These are phyloP conservation scores for Copromyces sp. DNA, from an alignment of 495 filamentous ascomycete species.

Conservation along the genomic window DNA sequence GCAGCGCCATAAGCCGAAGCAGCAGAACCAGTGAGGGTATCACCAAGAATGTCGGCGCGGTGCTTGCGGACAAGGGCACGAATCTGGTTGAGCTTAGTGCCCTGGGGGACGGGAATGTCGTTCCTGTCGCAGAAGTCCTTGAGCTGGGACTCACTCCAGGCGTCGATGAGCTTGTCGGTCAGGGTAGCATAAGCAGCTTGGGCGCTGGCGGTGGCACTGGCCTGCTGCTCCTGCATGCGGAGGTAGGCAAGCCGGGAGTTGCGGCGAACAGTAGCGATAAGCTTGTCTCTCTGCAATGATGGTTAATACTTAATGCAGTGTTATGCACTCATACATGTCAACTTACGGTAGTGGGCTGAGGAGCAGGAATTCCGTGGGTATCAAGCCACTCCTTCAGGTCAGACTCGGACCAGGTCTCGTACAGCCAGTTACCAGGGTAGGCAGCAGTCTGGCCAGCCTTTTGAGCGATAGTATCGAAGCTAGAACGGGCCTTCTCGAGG, in stretches of 20 bases:
- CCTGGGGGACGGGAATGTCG: slow-evolving; percentile 79
- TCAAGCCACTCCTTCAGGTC: slow-evolving; percentile 70
- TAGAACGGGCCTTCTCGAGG: slow-evolving; percentile 64
- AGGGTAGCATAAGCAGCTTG: slow-evolving; percentile 58
- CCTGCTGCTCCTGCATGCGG: slow-evolving; percentile 46
- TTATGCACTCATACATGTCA: neutral
- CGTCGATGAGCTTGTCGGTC: slow-evolving; percentile 73
- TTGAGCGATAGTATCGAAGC: slow-evolving; percentile 71
- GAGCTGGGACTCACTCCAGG: slow-evolving; percentile 78
- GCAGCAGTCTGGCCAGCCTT: slow-evolving; percentile 69
- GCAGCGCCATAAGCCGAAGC: slow-evolving; percentile 66
- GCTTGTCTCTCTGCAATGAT: slow-evolving; percentile 55
- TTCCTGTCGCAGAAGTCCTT: slow-evolving; percentile 93
- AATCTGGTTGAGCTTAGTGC: slow-evolving; percentile 79
- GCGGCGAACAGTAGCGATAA: slow-evolving; percentile 82
- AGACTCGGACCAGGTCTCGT: slow-evolving; percentile 64
- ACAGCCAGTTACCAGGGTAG: slow-evolving; percentile 97
- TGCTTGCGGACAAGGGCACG: slow-evolving; percentile 86
- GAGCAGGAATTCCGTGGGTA: slow-evolving; percentile 75
- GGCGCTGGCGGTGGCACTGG: slow-evolving; percentile 55
- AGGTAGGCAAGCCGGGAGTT: slow-evolving; percentile 74
- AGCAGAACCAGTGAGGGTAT: slow-evolving; percentile 52
- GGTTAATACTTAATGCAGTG: neutral
- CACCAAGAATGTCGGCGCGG: slow-evolving; percentile 60
- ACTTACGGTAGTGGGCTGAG: slow-evolving; percentile 60